Conservation (phyloP, 257 asterid species). For the Sherardia arvensis region DNA sequence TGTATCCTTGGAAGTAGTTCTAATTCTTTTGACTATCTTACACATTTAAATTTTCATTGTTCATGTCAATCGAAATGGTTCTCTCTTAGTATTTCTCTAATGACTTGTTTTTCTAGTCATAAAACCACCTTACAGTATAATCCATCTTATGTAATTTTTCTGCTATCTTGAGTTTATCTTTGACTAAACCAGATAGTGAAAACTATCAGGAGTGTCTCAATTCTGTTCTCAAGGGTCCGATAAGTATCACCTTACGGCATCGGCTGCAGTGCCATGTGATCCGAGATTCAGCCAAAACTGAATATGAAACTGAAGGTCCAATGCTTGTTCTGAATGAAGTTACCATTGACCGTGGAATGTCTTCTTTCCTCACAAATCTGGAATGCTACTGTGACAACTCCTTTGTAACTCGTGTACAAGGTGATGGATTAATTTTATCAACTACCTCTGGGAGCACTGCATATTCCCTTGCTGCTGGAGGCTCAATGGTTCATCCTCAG, state of each 20-base stretch:
- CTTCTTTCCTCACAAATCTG: slow-evolving; percentile 83
- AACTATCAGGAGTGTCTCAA: slow-evolving; percentile 61
- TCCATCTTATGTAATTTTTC: not conserved
- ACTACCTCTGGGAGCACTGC: slow-evolving; percentile 99
- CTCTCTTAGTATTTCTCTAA: not conserved
- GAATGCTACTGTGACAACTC: slow-evolving; percentile 87
- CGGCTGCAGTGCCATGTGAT: slow-evolving; percentile 87
- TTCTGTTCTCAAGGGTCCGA: slow-evolving; percentile 69
- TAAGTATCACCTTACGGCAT: slow-evolving; percentile 79
- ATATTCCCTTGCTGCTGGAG: slow-evolving; percentile 98
- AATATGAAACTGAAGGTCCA: slow-evolving; percentile 75
- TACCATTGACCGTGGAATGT: slow-evolving; percentile 92
- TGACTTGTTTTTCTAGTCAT: not conserved
- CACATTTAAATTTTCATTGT: not conserved
- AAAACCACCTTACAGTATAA: not conserved
- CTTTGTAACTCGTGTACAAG: slow-evolving; percentile 90
- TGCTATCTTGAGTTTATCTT: slow-evolving; percentile 23
- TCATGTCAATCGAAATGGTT: not conserved
- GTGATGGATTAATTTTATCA: slow-evolving; percentile 87
- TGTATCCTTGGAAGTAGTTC: slow-evolving; percentile 53
- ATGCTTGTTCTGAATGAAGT: slow-evolving; percentile 87
- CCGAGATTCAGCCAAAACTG: slow-evolving; percentile 73
- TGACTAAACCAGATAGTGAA: slow-evolving; percentile 71
- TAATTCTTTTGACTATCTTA: not conserved
- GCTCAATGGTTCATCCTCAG: slow-evolving; percentile 99